A percentile compares a stretch with the other conserved stretches of the same genome.
Evolutionary conservation across 176 grass and related monocot species (phyloP).

Genomic region (Paspalum notatum): DNA sequence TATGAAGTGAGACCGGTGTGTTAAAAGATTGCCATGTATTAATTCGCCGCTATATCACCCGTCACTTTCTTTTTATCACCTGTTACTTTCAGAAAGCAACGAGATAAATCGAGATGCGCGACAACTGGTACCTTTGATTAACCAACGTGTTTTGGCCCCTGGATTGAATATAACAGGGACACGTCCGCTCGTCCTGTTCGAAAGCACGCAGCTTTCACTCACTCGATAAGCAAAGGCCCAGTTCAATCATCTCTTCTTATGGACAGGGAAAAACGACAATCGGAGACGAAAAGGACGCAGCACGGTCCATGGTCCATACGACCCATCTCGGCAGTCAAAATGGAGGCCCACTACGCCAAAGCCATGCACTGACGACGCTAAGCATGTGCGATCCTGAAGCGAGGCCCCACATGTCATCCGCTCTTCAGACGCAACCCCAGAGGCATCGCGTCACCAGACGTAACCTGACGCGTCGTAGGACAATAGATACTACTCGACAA

Average conservation of each 20-base stretch:
- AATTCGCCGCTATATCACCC: no score
- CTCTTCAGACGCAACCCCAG: neutral
- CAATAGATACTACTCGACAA: neutral
- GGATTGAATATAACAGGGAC: no score
- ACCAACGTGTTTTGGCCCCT: no score
- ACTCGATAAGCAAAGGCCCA: neutral
- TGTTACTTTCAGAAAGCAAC: no score
- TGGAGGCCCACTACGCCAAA: no score
- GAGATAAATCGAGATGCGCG: neutral
- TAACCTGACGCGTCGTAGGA: neutral
- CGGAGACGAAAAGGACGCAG: neutral
- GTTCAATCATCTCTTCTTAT: neutral
- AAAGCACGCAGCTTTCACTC: neutral
- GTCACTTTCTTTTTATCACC: no score
- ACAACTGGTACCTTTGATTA: neutral
- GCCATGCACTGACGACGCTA: no score
- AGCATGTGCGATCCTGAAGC: neutral
- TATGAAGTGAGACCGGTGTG: no score
- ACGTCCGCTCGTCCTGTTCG: neutral
- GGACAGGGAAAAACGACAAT: neutral
- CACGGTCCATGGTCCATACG: neutral
- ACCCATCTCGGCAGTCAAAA: no score
- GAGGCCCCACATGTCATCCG: neutral
- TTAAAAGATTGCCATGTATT: no score
- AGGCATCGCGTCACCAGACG: no score